Evolutionary conservation across 2,329 filamentous ascomycete genomes (phyloP).

Genomic region (Tolypocladium pustulatum): DNA sequence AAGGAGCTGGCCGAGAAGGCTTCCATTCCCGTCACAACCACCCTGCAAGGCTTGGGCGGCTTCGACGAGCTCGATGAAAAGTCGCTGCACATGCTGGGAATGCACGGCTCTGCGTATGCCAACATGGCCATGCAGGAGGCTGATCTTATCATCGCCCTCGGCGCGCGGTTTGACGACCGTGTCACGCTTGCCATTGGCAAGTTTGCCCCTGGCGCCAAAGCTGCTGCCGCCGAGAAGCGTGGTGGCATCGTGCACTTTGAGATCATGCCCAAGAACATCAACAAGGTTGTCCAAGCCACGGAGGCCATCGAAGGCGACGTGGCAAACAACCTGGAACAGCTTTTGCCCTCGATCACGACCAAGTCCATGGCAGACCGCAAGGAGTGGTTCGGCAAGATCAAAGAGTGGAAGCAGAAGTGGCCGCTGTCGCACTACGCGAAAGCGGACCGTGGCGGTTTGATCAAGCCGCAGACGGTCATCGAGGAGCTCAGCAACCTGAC

Average conservation of each 20-base stretch:
- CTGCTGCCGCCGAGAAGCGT: constrained; percentile 71
- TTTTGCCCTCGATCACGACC: constrained; percentile 61
- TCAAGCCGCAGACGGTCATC: constrained; percentile 92
- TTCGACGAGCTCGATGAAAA: constrained; percentile 92
- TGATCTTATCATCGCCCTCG: constrained; percentile 89
- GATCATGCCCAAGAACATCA: constrained; percentile 99
- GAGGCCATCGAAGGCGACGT: constrained; percentile 94
- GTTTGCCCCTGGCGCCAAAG: constrained; percentile 82
- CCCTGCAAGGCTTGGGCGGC: constrained; percentile 82
- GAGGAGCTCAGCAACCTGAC: constrained; percentile 83
- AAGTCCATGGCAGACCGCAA: constrained; percentile 55
- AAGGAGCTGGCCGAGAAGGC: constrained; percentile 84
- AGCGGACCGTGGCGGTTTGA: constrained; percentile 62
- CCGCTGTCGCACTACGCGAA: constrained; percentile 75
- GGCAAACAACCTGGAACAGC: constrained; percentile 60
- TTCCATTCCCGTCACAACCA: constrained; percentile 89
- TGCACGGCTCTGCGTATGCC: constrained; percentile 95
- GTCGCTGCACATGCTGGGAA: constrained; percentile 94
- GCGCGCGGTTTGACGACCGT: constrained; percentile 91
- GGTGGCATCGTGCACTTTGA: constrained; percentile 97
- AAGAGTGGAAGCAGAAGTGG: constrained; percentile 84
- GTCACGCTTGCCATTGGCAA: constrained; percentile 74
- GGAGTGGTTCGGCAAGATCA: constrained; percentile 86
- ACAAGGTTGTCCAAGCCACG: constrained; percentile 95
- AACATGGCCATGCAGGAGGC: constrained; percentile 98